Conservation (phyloP, 805 yeast genomes). For the Metschnikowia continentalis region DNA sequence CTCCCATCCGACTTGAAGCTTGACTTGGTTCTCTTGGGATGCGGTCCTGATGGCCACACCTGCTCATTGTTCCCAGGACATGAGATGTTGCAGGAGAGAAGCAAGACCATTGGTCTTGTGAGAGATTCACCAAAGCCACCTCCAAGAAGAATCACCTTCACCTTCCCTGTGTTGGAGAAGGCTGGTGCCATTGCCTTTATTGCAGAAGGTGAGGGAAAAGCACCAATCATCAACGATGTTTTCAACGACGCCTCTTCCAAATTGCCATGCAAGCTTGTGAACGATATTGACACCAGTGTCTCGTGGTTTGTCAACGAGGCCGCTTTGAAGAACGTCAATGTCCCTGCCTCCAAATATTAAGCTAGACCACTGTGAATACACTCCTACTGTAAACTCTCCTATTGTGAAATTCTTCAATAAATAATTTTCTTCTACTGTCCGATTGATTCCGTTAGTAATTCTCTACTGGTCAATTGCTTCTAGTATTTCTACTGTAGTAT, state of each 20-base stretch:
- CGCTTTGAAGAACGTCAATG: constrained; percentile 64
- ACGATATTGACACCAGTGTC: constrained; percentile 51
- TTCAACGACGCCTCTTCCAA: constrained; percentile 48
- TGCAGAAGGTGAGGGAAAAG: constrained; percentile 86
- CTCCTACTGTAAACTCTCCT: too few relatives aligned
- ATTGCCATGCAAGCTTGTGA: constrained; percentile 76
- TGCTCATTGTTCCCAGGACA: constrained; percentile 92
- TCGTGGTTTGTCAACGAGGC: constrained; percentile 80
- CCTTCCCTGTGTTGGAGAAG: constrained; percentile 65
- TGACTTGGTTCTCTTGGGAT: constrained; percentile 76
- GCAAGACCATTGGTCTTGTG: constrained; percentile 55
- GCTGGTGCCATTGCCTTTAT: constrained; percentile 67
- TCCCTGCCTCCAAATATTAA: constrained; percentile 37
- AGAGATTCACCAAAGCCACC: constrained; percentile 92
- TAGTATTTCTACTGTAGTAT: too few relatives aligned
- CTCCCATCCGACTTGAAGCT: constrained; percentile 47
- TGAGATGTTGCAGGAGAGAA: constrained; percentile 51
- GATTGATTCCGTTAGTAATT: too few relatives aligned
- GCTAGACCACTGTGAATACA: too few relatives aligned
- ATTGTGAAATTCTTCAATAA: too few relatives aligned
- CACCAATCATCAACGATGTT: constrained; percentile 63
- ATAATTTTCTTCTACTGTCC: too few relatives aligned
- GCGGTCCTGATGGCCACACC: constrained; percentile 96
- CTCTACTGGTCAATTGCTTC: too few relatives aligned
- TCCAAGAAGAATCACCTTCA: constrained; percentile 83